Base-by-base conservation (phyloP, 257 asterid genomes). In the Fraxinus cuspidata region DNA sequence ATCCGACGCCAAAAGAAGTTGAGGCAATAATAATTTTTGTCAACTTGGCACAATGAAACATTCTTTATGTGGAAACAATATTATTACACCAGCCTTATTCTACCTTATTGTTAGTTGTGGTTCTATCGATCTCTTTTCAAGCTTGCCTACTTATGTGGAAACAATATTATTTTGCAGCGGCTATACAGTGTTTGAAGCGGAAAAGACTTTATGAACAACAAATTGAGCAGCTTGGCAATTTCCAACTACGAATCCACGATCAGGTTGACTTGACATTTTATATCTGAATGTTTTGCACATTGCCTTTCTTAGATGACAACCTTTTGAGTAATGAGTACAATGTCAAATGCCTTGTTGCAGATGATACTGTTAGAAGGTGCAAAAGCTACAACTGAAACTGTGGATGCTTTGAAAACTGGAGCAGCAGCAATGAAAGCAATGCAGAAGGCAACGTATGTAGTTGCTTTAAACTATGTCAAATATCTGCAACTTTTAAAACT, bases 321-420 rank as follows among this genome's bases (percentile, higher is more conserved):
- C 25, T 16, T 53, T 51, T 53, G 5, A 3, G 35, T 32, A 32
- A 32, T 53, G 11, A 53, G 63, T 53, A 44, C 19, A 53, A 53
- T 49, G 10, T 53, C 21, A 53, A 53, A 53, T n/a, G 23, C 34
- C 3, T 25, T 49, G 18, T 25, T 56, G 49, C 65, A 87, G 90
- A 87, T 87, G 90, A 87, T 87, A 63, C 74, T 85, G 86, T 77
- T 87, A 23, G 90, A 87, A 80, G 90, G 88, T 3, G 90, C 90
- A 73, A 87, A 87, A 81, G 90, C 90, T 76, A 87, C 90, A 28
- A 87, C 90, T 16, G 90, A 87, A 83, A 87, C 88, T 53, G 90
- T 87, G 68, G 88, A 84, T 74, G 89, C 90, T 64, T 74, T 85
- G 78, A 83, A 89, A 77, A 83, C 87, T 71, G 90, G 90, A n/a